Percentiles rank a stretch among this genome's conserved stretches.
These are phyloP conservation scores for Triangularia setosa DNA, from an alignment of 2,329 filamentous ascomycete species.

Conservation along the genomic window DNA sequence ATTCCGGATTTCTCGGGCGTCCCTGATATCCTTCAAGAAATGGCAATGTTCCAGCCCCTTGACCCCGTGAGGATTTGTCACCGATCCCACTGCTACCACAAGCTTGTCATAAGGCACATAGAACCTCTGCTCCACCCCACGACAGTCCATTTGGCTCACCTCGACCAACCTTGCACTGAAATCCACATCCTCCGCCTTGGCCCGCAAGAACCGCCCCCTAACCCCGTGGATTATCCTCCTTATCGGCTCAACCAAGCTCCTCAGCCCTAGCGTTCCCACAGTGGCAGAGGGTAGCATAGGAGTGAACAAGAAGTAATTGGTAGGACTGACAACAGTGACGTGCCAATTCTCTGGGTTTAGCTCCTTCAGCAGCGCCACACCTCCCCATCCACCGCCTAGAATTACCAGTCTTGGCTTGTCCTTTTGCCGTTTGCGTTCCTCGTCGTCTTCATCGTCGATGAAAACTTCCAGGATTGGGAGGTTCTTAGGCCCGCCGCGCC, in stretches of 20 bases:
- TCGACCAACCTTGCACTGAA: constrained; percentile 91
- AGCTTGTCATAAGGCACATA: constrained; percentile 98
- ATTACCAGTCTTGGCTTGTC: constrained; percentile 92
- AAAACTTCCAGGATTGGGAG: constrained; percentile 83
- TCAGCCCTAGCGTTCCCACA: constrained; percentile 86
- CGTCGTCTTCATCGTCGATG: constrained; percentile 83
- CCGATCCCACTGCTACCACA: constrained; percentile 85
- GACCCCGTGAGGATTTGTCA: constrained; percentile 92
- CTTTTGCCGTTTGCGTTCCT: constrained; percentile 64
- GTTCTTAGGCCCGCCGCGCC: constrained; percentile 87
- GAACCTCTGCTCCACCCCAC: constrained; percentile 73
- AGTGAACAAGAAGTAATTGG: constrained; percentile 97
- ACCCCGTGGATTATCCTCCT: constrained; percentile 75
- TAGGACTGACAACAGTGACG: constrained; percentile 88
- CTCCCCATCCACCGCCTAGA: constrained; percentile 91
- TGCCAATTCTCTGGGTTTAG: constrained; percentile 90
- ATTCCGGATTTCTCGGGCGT: constrained; percentile 86
- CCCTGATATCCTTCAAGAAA: constrained; percentile 92
- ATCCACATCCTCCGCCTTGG: constrained; percentile 80
- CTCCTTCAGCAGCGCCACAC: constrained; percentile 85
- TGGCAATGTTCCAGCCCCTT: constrained; percentile 90
- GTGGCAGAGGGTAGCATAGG: constrained; percentile 97
- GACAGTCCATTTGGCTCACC: constrained; percentile 66
- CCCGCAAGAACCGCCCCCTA: constrained; percentile 85
- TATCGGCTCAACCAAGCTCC: constrained; percentile 90